Base-by-base conservation (phyloP, 805 yeast genomes). In the Candida coquimbonensis region DNA sequence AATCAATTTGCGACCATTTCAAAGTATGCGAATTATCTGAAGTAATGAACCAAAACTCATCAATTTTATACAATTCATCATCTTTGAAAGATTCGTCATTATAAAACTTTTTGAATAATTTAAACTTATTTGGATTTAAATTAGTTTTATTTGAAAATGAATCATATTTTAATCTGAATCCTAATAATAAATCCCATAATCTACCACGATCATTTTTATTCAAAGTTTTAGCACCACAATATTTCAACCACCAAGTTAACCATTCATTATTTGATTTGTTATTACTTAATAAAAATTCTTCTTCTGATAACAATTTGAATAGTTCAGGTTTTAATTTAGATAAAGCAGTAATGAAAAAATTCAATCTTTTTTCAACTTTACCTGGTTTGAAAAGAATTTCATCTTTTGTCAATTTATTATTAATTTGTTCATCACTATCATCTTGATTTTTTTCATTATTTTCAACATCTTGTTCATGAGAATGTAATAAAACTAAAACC, bases 201-300 rank as follows among this genome's bases (percentile, higher is more conserved):
- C 96, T 72, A 12, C 93, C 96, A 43, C 96, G 67, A 63, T 88
- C 96, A 48, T 72, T 73, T 50, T 84, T 75, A 38, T 89, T 82
- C 77, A 95, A 80, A 7, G 83, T 88, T 63, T 86, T 86, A 13
- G 93, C 78, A 19, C 96, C 96, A 58, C 87, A 78, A 74, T 86
- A 90, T 60, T 88, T 87, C 51, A 90, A 70, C 97, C 97, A 90
- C 96, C 96, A 90, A 36, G 87, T 74, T 25, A 89, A 69, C 97
- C 97, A 90, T 59, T 83, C 89, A 54, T 87, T 93, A 51, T 84
- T 88, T 16, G 48, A 41, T 49, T 78, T 72, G 38, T 73, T 70
- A 38, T 74, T 70, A 52, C 79, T 79, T 39, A 85, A 64, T 25
- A 85, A 75, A n/a, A 38, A 45, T 48, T 84, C 89, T 55, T 90